Evolutionary conservation across 257 asterid genomes (phyloP).

Genomic region (Perilla frutescens): DNA sequence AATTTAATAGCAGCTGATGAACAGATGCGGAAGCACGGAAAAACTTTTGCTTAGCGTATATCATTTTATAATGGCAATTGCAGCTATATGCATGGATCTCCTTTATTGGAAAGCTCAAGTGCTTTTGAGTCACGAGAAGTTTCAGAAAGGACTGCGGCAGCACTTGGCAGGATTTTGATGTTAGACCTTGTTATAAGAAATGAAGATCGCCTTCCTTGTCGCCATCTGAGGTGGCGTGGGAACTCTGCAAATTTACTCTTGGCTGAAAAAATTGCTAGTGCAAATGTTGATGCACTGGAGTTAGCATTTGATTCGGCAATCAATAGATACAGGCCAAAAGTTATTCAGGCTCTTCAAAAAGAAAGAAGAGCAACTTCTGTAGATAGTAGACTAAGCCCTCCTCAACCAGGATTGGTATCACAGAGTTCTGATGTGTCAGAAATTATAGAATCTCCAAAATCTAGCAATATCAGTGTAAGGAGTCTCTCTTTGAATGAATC

Average conservation of each 20-base stretch:
- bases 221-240: slow-evolving; percentile 97
- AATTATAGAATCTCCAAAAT: slow-evolving; percentile 72
- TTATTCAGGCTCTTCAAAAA: slow-evolving; percentile 88
- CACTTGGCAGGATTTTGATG: slow-evolving; percentile 91
- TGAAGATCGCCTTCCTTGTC: slow-evolving; percentile 98
- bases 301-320: slow-evolving; percentile 90
- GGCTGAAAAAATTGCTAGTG: slow-evolving; percentile 67
- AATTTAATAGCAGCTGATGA: slow-evolving; percentile 11
- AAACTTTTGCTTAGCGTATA: slow-evolving; percentile 9
- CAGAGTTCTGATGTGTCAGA: slow-evolving; percentile 84
- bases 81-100: slow-evolving; percentile 94
- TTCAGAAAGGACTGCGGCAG: slow-evolving; percentile 81
- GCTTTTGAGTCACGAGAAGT: slow-evolving; percentile 88
- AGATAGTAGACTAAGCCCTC: slow-evolving; percentile 63
- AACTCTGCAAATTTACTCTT: slow-evolving; percentile 83
- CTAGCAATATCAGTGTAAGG: slow-evolving; percentile 61
- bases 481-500: slow-evolving; percentile 60
- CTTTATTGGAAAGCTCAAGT: slow-evolving; percentile 78
- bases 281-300: slow-evolving; percentile 74
- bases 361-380: slow-evolving; percentile 90
- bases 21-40: slow-evolving; percentile 13
- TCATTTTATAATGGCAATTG: slow-evolving; percentile 30
- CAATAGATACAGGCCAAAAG: slow-evolving; percentile 80
- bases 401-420: slow-evolving; percentile 64
- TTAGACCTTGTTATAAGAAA: slow-evolving; percentile 97